Evolutionary conservation across 805 yeast species (phyloP), one percentile per base, ranked within the genome.

Genomic region (Saccharomycopsis schoenii): DNA sequence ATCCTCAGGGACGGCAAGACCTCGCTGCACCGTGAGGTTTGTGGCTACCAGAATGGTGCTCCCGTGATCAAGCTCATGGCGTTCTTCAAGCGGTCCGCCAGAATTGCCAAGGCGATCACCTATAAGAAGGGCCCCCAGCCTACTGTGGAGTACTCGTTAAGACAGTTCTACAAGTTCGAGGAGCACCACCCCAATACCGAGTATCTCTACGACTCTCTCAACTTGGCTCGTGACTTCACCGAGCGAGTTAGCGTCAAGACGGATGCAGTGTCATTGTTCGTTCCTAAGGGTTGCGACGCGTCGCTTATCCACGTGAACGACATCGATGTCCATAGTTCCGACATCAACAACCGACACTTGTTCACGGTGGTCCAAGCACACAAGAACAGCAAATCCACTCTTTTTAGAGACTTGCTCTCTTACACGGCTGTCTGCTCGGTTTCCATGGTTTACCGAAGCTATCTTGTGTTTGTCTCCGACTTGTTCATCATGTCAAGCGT

Each of bases 391-490:
- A 47, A 24, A 47, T 47, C 52, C 14, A 34, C 6, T 47, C 25
- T 47, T 5, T 25, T 47, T 11, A 15, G 24, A 15, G 21, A 34
- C 24, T 47, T 47, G 14, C 4, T 21, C 4, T 47, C 52, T 10
- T 19, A 10, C 12, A 10, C 52, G 2, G 14, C 43, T 24, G 34
- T 4, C 14, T 25, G 2, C 17, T 21, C 37, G 4, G 50, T 11
- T 2, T 25, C 39, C 19, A 52, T 58, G 41, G 51, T 29, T 5
- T 40, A 43, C 17, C 15, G 42, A n/a, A 21, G 40, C 24, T 55
- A 5, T 40, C 55, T 60, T 29, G 55, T 41, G 11, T 60, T 57
- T 51, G 24, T 60, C 19, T 60, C 63, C 4, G 63, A 60, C 47
- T 24, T 37, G 43, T 25, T 9, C 24, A 36, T 55, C 10, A 29